These are phyloP conservation scores for Metschnikowia noctiluminum DNA, from an alignment of 805 yeast species.

Conservation along the genomic window DNA sequence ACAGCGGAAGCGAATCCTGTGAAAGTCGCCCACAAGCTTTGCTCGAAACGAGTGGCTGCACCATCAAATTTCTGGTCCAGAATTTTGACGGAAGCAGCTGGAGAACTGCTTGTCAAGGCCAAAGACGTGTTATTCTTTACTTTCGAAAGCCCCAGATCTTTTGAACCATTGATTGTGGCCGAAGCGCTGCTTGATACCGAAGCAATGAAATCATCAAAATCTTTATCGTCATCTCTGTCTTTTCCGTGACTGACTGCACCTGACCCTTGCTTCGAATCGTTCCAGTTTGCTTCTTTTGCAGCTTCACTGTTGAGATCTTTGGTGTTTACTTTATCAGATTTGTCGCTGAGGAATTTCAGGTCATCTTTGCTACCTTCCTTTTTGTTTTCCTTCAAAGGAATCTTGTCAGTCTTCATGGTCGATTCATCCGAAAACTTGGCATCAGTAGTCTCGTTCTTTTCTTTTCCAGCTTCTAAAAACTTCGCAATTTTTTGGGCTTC, in stretches of 20 bases:
- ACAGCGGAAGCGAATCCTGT: neutral
- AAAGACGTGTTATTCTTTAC: neutral
- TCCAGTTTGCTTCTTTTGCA: neutral
- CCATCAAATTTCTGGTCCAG: neutral
- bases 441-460: neutral
- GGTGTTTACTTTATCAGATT: neutral
- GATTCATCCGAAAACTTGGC: neutral
- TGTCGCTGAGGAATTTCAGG: neutral
- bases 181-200: neutral
- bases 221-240: neutral
- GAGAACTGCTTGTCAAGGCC: too few species aligned
- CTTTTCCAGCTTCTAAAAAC: too few species aligned
- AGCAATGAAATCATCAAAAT: neutral
- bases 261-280: neutral
- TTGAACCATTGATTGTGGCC: neutral
- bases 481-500: too few species aligned
- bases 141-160: neutral
- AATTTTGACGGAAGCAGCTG: neutral
- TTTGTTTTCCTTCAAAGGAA: neutral
- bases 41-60: neutral
- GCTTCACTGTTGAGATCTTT: neutral
- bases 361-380: neutral
- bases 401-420: neutral
- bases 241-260: neutral
- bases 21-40: neutral